Evolutionary conservation across 257 asterid genomes (phyloP), one percentile per base, ranked within the genome.

Genomic region (Penstemon newberryi): DNA sequence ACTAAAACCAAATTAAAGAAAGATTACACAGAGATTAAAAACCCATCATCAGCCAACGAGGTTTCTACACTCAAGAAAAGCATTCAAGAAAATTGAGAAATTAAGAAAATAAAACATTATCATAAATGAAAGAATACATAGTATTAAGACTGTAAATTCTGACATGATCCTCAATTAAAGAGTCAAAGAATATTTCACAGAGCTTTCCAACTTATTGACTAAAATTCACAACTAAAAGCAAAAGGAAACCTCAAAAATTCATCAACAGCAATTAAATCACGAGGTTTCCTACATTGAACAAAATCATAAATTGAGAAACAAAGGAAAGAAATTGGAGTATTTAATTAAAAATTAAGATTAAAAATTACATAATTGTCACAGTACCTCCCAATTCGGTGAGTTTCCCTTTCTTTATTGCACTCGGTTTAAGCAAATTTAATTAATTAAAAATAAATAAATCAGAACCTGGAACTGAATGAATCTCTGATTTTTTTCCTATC

Each of bases 321-420:
- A 55, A 57, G 18, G 18, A 51, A 56, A 18, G 15, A 63, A 53
- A 56, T 10, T 2, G 33, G 33, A 25, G 37, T 8, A 5, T 56
- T 10, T 70, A 47, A 4, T n/a, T n/a, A 36, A 50, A 7, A 25
- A 9, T 25, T 40, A 9, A 55, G 33, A 25, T 25, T 25, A 25
- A 25, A 25, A 25, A 25, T 25, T 25, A 25, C 33, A 25, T 25
- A 25, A 25, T 25, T 25, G 33, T 25, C 33, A 25, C 33, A 52
- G 6, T 18, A 71, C 59, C 70, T 44, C 50, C 8, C 63, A 72
- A 60, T 42, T 76, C 55, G 40, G 58, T 61, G 66, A 15, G 63
- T 36, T 40, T 39, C 33, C 33, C 33, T 25, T 25, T 25, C 2
- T 25, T 25, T 25, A 25, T 25, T 25, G 33, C 33, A 25, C 33